Conservation (phyloP, 306 rosid species). For the Aeschynomene evenia region DNA sequence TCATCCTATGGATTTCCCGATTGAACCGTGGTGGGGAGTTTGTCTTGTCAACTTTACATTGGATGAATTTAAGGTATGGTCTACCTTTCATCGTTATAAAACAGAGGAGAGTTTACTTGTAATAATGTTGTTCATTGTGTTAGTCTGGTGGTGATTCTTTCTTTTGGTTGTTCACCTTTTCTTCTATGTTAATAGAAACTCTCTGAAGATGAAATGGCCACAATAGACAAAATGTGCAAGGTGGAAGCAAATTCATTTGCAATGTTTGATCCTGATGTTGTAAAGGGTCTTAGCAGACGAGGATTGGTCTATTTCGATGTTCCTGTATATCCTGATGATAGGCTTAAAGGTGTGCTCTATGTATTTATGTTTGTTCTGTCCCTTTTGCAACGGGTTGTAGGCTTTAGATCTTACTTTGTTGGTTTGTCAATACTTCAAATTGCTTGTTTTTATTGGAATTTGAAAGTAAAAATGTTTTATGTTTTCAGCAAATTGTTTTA, state of each 20-base stretch:
- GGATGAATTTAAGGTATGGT: conserved; percentile 95
- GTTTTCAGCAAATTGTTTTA: neutral
- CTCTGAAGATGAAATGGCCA: conserved; percentile 79
- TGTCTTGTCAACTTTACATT: conserved; percentile 90
- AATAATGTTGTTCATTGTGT: conserved; percentile 11
- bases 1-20: conserved; percentile 83
- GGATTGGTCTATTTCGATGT: conserved; percentile 87
- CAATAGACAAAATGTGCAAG: conserved; percentile 83
- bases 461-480: neutral
- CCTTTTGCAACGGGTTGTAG: neutral
- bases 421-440: neutral
- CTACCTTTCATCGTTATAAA: conserved; percentile 28
- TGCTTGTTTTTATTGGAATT: neutral
- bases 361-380: conserved; percentile 7
- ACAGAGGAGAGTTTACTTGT: conserved; percentile 8
- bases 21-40: conserved; percentile 98
- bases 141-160: neutral
- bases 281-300: conserved; percentile 63
- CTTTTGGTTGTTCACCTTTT: neutral
- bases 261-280: conserved; percentile 60
- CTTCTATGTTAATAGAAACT: conserved; percentile 63
- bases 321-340: conserved; percentile 78
- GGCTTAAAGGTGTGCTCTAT: conserved; percentile 68
- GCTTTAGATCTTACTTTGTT: neutral
- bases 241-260: conserved; percentile 82